Evolutionary conservation across 2,329 filamentous ascomycete species (phyloP), one percentile per base, ranked within the genome.

Genomic region (Colletotrichum sp.): DNA sequence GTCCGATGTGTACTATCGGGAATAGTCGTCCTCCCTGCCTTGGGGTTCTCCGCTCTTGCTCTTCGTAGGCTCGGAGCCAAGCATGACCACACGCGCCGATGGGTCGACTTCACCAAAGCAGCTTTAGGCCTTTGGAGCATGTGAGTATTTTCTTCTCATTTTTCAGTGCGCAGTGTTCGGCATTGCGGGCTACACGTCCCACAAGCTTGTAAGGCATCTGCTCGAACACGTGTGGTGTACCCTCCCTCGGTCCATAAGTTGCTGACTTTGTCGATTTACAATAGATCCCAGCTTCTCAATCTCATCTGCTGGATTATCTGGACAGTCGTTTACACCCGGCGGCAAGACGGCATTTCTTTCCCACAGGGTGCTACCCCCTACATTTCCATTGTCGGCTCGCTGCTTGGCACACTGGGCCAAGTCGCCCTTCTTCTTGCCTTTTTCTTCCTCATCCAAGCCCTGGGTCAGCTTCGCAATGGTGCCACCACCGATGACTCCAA

Each of bases 41-140:
- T 77, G 13, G 36, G 77, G 16, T 43, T 81, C 31, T 76, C 79
- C 73, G 69, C 79, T 34, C 76, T 69, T 29, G 65, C 79, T 13
- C 54, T 79, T 15, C 79, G 78, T 54, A n/a, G 76, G 8, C 75
- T 76, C 2, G 78, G 78, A 2, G 71, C 75, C 34, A 73, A 73
- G 21, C 75, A 72, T 0, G 80, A 82, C 36, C 75, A 77, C 3
- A 78, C 78, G 1, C 73, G 79, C 43, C 74, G 62, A 33, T 81
- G 77, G 21, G 76, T 80, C 15, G 73, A 61, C 4, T 79, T 72
- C 21, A 76, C 79, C 63, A 81, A 80, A 58, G 6, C 66, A 2
- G 78, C 79, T 1, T 73, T 82, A 13, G 66, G 72, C 2, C 61
- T 78, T 0, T 82, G 78, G 33, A 47, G 72, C 6, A 29, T 77